phyloP scores from a whole-genome alignment of 1,284 basidiomycete genomes.

The Phylloboletellus chloephorus region DNA sequence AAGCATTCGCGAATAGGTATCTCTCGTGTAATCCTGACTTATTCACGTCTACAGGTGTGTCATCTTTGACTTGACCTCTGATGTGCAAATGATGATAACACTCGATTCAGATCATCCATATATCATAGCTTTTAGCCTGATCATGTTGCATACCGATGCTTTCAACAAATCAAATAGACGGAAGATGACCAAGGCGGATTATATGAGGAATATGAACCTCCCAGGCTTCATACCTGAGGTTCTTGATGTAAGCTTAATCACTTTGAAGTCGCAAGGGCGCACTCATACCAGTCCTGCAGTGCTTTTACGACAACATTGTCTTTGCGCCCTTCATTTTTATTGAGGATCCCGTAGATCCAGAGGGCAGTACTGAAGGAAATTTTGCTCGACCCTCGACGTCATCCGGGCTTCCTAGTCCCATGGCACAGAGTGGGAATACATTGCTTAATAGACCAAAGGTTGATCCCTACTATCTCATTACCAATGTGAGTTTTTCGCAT shows the following conservation, averaged over 20 bases:
- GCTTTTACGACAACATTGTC: slow-evolving; percentile 94
- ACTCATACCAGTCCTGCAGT: slow-evolving; percentile 42
- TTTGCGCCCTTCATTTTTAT: slow-evolving; percentile 95
- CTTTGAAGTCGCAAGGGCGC: slow-evolving; percentile 6
- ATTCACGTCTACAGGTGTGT: slow-evolving; percentile 71
- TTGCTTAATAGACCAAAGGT: slow-evolving; percentile 63
- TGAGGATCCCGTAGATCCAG: slow-evolving; percentile 77
- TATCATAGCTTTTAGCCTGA: slow-evolving; percentile 94
- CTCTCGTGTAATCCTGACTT: slow-evolving; percentile 78
- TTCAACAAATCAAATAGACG: slow-evolving; percentile 98
- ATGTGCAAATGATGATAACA: slow-evolving; percentile 2
- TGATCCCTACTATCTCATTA: slow-evolving; percentile 91
- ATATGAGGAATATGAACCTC: slow-evolving; percentile 84
- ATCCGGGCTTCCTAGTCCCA: slow-evolving; percentile 31
- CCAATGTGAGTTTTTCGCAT: slow-evolving; percentile 47
- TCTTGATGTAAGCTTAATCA: slow-evolving; percentile 61
- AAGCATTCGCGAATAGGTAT: slow-evolving; percentile 89
- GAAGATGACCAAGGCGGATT: slow-evolving; percentile 95
- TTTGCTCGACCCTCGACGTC: slow-evolving; percentile 40
- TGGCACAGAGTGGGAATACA: slow-evolving; percentile 36
- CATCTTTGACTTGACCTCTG: neutral
- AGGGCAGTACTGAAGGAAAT: slow-evolving; percentile 49
- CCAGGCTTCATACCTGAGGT: slow-evolving; percentile 83
- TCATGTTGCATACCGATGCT: slow-evolving; percentile 98
- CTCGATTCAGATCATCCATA: slow-evolving; percentile 79